phyloP scores from a whole-genome alignment of 768 basidiomycete genomes.

The Serendipita sp. region DNA sequence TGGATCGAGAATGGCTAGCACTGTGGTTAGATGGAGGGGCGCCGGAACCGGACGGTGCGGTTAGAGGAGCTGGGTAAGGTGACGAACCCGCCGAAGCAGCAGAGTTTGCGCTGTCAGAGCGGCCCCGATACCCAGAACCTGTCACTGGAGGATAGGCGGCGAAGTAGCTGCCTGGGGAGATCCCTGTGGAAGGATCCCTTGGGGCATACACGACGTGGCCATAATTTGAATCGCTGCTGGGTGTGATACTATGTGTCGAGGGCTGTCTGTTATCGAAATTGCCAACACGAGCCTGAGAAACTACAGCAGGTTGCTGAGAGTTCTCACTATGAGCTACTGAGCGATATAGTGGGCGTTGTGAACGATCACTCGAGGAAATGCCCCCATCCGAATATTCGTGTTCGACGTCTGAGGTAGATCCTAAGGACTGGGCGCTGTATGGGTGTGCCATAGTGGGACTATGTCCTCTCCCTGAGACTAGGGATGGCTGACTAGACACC shows the following conservation, averaged over 20 bases:
- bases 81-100: neutral
- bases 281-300: neutral
- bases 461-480: neutral
- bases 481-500: neutral
- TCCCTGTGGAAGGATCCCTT: neutral
- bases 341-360: neutral
- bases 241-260: neutral
- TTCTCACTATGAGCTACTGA: neutral
- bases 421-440: conserved; percentile 5
- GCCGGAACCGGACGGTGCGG: neutral
- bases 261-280: neutral
- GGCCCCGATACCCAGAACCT: neutral
- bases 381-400: neutral
- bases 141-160: neutral
- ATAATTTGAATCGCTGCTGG: too few relatives aligned
- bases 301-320: neutral
- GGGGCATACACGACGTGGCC: too few relatives aligned
- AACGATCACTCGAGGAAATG: neutral
- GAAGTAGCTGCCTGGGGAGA: neutral
- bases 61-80: neutral
- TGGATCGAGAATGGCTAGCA: conserved; percentile 8
- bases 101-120: neutral
- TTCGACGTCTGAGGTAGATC: neutral
- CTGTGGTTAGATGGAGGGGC: neutral
- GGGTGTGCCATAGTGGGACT: neutral